Percentiles rank a stretch among this genome's conserved stretches.
Evolutionary conservation across 164 flowering plant species (phyloP).

Genomic region (Vitis vinifera): DNA sequence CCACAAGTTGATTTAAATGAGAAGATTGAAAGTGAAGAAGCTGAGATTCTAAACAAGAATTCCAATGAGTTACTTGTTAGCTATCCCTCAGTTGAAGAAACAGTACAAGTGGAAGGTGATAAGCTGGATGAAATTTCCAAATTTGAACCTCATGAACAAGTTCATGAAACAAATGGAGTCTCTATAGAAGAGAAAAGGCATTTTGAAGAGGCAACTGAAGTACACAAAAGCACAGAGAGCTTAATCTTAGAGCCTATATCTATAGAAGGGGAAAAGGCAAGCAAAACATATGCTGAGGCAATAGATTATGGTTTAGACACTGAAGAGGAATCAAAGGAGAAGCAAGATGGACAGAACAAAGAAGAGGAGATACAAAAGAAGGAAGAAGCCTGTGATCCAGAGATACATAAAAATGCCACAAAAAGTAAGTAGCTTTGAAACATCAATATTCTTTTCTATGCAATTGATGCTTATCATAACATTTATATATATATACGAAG

Average conservation of each 20-base stretch:
- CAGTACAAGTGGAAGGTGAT: constrained; percentile 2
- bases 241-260: constrained; percentile 10
- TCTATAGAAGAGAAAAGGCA: constrained; percentile 12
- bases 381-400: background rate
- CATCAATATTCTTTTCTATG: background rate
- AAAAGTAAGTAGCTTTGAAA: constrained; percentile 3
- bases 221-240: constrained; percentile 1
- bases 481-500: too few relatives aligned
- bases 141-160: constrained; percentile 13
- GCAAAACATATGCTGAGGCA: background rate
- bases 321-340: background rate
- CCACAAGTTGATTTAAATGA: background rate
- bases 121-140: constrained; percentile 7
- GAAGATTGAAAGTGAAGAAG: background rate
- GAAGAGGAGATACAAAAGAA: constrained; percentile 3
- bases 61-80: background rate
- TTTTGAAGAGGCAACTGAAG: constrained; percentile 1
- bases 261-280: constrained; percentile 7
- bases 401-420: background rate
- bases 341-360: background rate
- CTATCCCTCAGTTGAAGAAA: constrained; percentile 6
- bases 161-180: constrained; percentile 10
- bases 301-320: background rate
- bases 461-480: background rate
- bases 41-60: background rate